Base-by-base conservation (phyloP, 2,329 filamentous ascomycete genomes). In the Exophiala oligosperma region DNA sequence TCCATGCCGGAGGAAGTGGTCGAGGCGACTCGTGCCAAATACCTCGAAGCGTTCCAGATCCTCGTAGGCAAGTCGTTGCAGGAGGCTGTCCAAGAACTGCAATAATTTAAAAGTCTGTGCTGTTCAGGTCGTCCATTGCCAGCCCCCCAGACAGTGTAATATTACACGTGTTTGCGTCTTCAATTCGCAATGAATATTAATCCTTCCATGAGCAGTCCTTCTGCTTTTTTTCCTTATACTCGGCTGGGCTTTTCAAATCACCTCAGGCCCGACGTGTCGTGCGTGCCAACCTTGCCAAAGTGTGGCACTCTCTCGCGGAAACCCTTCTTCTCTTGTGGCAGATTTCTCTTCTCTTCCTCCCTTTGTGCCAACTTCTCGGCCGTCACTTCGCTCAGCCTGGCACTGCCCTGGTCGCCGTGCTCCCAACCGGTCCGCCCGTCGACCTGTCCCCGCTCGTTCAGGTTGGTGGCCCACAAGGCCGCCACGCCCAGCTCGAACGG, bases 401-500 rank as follows among this genome's bases (percentile, higher is more conserved):
- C 63, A 49, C 66, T 67, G 12, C 66, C 64, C 43, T 65, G 64
- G 35, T 67, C 65, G 12, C 65, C 63, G 29, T 66, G 62, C 52
- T 66, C 56, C 63, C 64, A 66, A 9, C 64, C 66, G 1, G 61
- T 67, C 23, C 63, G 54, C 3, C 66, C 64, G 49, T 66, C 64
- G 32, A 67, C 55, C 46, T 67, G 61, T 63, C 70, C 65, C 70
- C 73, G 21, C 70, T 72, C 66, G 73, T 72, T n/a, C 61, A 84
- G 77, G 71, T 97, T 97, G 0, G 92, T 96, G 0, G 93, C 92
- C 91, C 93, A 99, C 17, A 97, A 85, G 60, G 85, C 84, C 69
- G 92, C 89, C 53, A 99, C 87, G 61, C 85, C 88, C 40, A 99
- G 78, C 73, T 96, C 90, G 74, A 93, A 99, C 0, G 91, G 89